These are phyloP conservation scores for Gillenia trifoliata DNA, from an alignment of 306 rosid species.

Conservation along the genomic window DNA sequence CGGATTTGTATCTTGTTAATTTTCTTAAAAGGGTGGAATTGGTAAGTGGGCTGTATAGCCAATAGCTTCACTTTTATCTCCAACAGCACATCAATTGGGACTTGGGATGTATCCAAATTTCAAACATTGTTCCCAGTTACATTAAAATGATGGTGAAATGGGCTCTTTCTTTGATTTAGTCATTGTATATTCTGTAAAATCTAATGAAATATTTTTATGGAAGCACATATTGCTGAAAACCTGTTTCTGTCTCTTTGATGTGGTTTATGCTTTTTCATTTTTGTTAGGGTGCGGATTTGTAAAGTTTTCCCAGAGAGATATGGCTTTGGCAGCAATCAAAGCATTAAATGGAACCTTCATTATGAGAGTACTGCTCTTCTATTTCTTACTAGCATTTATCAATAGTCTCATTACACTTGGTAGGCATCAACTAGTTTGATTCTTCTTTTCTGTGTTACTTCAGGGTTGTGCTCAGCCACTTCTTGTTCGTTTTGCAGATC, in stretches of 20 bases:
- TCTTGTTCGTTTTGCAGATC: slow-evolving; percentile 88
- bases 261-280: slow-evolving; percentile 13
- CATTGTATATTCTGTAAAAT: background rate
- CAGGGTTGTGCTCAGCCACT: slow-evolving; percentile 85
- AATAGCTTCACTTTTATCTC: slow-evolving; percentile 6
- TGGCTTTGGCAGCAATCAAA: slow-evolving; percentile 80
- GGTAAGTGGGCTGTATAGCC: background rate
- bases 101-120: slow-evolving; percentile 17
- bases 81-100: background rate
- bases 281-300: slow-evolving; percentile 69
- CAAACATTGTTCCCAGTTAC: slow-evolving; percentile 1
- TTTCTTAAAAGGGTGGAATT: background rate
- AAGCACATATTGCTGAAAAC: background rate
- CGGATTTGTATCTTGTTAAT: too few relatives aligned
- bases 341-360: slow-evolving; percentile 62
- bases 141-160: background rate
- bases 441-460: slow-evolving; percentile 15
- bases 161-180: slow-evolving; percentile 11
- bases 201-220: background rate
- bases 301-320: slow-evolving; percentile 59
- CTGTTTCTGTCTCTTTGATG: background rate
- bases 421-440: slow-evolving; percentile 22
- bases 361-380: slow-evolving; percentile 59
- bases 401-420: slow-evolving; percentile 9
- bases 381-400: slow-evolving; percentile 7